These are phyloP conservation scores for Gossypium herbaceum DNA, from an alignment of 345 rosid species.

Conservation along the genomic window DNA sequence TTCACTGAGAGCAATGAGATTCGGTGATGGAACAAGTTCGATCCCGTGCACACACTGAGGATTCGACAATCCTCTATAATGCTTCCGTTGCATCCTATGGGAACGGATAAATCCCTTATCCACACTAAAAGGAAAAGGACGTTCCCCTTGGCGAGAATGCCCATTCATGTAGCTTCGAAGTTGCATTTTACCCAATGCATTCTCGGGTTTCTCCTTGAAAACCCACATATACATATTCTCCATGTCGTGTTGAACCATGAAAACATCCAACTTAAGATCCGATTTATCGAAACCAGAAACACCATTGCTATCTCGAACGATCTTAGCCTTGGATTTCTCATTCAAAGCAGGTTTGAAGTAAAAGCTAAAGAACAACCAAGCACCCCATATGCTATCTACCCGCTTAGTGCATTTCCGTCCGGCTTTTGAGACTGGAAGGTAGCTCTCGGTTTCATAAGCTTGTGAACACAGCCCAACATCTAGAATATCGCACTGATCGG, in stretches of 20 bases:
- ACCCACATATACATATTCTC: constrained; percentile 4
- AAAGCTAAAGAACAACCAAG: neutral
- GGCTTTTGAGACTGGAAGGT: constrained; percentile 55
- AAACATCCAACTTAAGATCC: neutral
- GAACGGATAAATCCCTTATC: constrained; percentile 96
- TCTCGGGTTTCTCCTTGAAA: neutral
- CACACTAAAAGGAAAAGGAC: constrained; percentile 18
- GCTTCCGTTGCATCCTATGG: constrained; percentile 47
- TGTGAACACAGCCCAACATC: constrained; percentile 83
- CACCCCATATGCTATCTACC: constrained; percentile 38
- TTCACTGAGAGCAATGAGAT: neutral
- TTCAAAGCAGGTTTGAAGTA: neutral
- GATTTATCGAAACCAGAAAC: neutral
- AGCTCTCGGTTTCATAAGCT: constrained; percentile 62
- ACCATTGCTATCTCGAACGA: neutral
- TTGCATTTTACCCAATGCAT: neutral
- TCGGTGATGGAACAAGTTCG: neutral
- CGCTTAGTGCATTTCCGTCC: constrained; percentile 38
- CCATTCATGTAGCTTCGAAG: constrained; percentile 1
- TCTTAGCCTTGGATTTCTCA: neutral
- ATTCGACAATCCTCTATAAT: neutral
- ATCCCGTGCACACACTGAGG: neutral
- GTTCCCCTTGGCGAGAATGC: neutral
- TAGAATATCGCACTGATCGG: constrained; percentile 67
- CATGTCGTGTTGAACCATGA: neutral